phyloP scores from a whole-genome alignment of 148 eudicot genomes.

The Fagopyrum tataricum region DNA sequence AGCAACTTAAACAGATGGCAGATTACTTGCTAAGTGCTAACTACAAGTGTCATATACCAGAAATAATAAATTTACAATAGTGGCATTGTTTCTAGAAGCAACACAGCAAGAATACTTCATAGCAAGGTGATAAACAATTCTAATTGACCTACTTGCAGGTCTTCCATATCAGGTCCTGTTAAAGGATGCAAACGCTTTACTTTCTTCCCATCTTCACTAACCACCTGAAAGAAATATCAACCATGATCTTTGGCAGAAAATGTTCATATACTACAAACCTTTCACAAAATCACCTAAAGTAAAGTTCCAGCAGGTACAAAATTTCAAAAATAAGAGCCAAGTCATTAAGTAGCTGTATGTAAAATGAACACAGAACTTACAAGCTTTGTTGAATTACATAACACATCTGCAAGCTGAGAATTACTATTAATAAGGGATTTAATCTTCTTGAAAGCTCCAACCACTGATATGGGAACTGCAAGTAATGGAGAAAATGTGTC shows the following conservation, averaged over 20 bases:
- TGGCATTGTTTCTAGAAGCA: neutral
- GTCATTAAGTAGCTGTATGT: neutral
- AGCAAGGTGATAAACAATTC: conserved; percentile 9
- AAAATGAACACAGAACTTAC: conserved; percentile 34
- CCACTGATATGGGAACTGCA: conserved; percentile 86
- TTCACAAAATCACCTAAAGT: neutral
- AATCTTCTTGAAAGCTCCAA: conserved; percentile 90
- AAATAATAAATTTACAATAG: neutral
- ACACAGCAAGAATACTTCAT: neutral
- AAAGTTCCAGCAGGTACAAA: neutral
- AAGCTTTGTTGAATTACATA: conserved; percentile 71
- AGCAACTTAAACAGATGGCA: neutral
- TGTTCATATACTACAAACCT: neutral
- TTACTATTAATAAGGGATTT: conserved; percentile 62
- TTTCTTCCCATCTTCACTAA: conserved; percentile 96
- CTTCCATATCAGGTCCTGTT: conserved; percentile 77
- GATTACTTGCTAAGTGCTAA: neutral
- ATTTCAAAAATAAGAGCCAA: neutral
- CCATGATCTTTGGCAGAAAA: neutral
- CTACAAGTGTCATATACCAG: neutral
- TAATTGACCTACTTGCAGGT: conserved; percentile 58
- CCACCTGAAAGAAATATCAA: conserved; percentile 38
- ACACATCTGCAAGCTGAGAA: conserved; percentile 77
- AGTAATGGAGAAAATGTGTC: neutral
- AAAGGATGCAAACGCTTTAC: conserved; percentile 76